Evolutionary conservation across 2,329 filamentous ascomycete species (phyloP).

Genomic region (Penicillium sp.): DNA sequence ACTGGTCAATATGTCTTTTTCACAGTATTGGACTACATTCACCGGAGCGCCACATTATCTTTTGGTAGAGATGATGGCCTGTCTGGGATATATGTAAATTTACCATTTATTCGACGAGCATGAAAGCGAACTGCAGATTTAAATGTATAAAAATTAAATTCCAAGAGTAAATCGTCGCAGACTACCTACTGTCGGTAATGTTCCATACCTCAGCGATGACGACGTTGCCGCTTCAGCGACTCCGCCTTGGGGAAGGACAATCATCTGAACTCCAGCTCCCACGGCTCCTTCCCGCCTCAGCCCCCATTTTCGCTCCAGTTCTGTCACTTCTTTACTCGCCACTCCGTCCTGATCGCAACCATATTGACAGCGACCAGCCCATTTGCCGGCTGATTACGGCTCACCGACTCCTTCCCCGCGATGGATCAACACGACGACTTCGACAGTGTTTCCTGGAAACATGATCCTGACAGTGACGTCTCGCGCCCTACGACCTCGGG

Average conservation of each 20-base stretch:
- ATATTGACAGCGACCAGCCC: constrained; percentile 6
- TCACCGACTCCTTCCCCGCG: constrained; percentile 20
- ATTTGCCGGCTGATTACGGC: constrained; percentile 16
- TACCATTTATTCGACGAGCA: no score
- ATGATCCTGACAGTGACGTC: constrained; percentile 50
- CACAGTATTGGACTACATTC: constrained; percentile 13
- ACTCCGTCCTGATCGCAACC: constrained; percentile 3
- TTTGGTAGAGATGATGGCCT: background rate
- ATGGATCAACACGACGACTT: constrained; percentile 62
- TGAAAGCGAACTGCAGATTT: no score
- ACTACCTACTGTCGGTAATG: no score
- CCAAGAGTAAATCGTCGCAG: no score
- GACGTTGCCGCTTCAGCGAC: constrained; percentile 20
- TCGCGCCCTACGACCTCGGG: constrained; percentile 40
- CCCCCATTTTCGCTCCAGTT: constrained; percentile 5
- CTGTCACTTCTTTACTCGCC: constrained; percentile 2
- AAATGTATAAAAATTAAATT: no score
- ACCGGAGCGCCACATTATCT: constrained; percentile 4
- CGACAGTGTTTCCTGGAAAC: constrained; percentile 73
- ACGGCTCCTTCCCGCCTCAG: constrained; percentile 15
- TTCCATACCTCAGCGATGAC: no score
- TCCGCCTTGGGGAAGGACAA: constrained; percentile 23
- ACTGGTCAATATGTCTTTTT: constrained; percentile 8
- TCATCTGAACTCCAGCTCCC: constrained; percentile 19
- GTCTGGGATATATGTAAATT: background rate